Base-by-base conservation (phyloP, 441 rosid species). In the Viola pubescens region DNA sequence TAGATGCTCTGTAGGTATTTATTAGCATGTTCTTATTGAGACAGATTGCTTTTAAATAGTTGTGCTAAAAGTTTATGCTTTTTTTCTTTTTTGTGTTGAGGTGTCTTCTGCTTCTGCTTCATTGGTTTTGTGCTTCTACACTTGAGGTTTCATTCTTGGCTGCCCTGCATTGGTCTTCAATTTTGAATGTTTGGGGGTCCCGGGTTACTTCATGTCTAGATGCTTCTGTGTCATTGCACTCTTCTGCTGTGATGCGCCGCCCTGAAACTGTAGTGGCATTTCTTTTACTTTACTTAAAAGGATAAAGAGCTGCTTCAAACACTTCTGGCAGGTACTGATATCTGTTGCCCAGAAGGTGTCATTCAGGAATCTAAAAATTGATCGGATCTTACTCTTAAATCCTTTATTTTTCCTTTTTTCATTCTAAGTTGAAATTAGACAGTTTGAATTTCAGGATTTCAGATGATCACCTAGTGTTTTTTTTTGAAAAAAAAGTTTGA, bases 101-200 rank as follows among this genome's bases (percentile, higher is more conserved):
- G 96, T 91, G 72, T 82, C 90, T 74, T 81, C 87, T 78, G 84
- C 82, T 69, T 86, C 84, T 81, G 81, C 94, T 71, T 85, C 88
- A 67, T 81, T 79, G 86, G 81, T 87, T 87, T 80, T 86, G 78
- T 87, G 87, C 88, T 76, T 80, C 91, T 80, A 74, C 94, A 73
- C 79, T 82, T 71, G 88, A 74, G 82, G 79, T 78, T 78, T 73
- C 79, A 71, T 78, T 78, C 70, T 78, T 79, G 73, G 76, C 84
- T 59, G 73, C 80, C 74, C 81, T 74, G 75, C 81, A 42, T 65
- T 81, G 84, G 80, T 81, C 86, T 81, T 81, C 88, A 77, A 79
- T 82, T 63, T 73, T 73, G 73, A 73, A 70, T 77, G 59, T 71
- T 81, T 80, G 83, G 75, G 79, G 78, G 72, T 82, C 82, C 86